These are phyloP conservation scores for Hypomontagnella monticulosa DNA, from an alignment of 495 filamentous ascomycete species.

Conservation along the genomic window DNA sequence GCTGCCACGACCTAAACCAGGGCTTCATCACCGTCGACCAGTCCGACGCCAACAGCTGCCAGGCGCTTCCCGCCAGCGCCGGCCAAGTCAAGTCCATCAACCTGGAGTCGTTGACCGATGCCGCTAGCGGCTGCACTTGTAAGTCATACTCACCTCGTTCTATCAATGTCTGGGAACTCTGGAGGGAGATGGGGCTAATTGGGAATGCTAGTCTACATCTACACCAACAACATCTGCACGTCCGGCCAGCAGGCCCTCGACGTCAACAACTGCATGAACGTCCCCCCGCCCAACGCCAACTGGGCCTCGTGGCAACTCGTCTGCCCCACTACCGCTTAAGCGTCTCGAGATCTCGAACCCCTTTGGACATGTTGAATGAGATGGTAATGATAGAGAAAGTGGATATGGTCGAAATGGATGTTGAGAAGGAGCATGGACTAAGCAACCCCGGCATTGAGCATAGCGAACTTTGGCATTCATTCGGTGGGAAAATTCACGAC, in stretches of 20 bases:
- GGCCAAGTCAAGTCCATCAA: conserved; percentile 21
- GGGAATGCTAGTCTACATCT: conserved; percentile 30
- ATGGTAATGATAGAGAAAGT: neutral
- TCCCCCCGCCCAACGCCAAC: neutral
- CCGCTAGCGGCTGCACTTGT: conserved; percentile 36
- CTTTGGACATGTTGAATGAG: neutral
- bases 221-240: conserved; percentile 31
- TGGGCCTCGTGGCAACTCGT: conserved; percentile 35
- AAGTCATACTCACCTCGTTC: conserved; percentile 21
- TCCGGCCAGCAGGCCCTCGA: conserved; percentile 1
- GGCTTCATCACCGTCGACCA: conserved; percentile 45
- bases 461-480: conserved; percentile 1
- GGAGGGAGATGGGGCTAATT: neutral
- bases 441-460: neutral
- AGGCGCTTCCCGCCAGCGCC: conserved; percentile 20
- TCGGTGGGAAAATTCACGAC: neutral
- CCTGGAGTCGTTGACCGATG: conserved; percentile 29
- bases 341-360: neutral
- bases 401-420: neutral
- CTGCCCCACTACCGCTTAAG: conserved; percentile 15
- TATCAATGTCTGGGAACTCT: neutral
- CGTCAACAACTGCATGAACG: conserved; percentile 16
- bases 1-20: conserved; percentile 39
- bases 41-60: conserved; percentile 35
- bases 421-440: neutral